These are phyloP conservation scores for Teratosphaeria zuluensis DNA, from an alignment of 2,329 filamentous ascomycete genomes.

Conservation along the genomic window DNA sequence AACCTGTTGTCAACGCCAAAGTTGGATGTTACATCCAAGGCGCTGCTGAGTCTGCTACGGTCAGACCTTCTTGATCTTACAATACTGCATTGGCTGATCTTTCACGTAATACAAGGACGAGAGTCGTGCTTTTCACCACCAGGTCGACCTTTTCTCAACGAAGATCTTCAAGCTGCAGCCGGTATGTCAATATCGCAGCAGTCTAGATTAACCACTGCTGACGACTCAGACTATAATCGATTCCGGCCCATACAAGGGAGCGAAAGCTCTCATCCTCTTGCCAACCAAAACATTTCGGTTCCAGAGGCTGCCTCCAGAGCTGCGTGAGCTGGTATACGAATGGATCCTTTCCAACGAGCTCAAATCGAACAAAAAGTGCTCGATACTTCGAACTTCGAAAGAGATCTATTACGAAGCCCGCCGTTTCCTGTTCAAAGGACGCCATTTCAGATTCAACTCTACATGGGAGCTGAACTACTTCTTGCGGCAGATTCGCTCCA, in stretches of 20 bases:
- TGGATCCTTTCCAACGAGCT: not conserved
- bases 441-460: not conserved
- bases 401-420: not conserved
- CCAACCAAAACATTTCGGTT: not conserved
- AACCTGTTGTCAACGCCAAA: not conserved
- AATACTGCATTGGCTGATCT: not conserved
- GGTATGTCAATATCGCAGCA: not conserved
- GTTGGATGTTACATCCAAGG: not conserved
- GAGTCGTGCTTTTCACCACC: not conserved
- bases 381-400: not conserved
- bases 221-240: not conserved
- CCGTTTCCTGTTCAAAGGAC: not conserved
- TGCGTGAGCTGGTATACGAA: not conserved
- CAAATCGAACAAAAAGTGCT: not conserved
- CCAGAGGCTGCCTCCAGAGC: not conserved
- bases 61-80: not conserved
- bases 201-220: not conserved
- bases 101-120: not conserved
- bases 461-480: not conserved
- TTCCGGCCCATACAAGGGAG: not conserved
- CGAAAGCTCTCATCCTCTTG: not conserved
- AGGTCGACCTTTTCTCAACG: not conserved
- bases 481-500: not conserved
- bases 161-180: not conserved
- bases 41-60: not conserved